Evolutionary conservation across 2,329 filamentous ascomycete genomes (phyloP), one percentile per base, ranked within the genome.

Genomic region (Talaromyces sp.): DNA sequence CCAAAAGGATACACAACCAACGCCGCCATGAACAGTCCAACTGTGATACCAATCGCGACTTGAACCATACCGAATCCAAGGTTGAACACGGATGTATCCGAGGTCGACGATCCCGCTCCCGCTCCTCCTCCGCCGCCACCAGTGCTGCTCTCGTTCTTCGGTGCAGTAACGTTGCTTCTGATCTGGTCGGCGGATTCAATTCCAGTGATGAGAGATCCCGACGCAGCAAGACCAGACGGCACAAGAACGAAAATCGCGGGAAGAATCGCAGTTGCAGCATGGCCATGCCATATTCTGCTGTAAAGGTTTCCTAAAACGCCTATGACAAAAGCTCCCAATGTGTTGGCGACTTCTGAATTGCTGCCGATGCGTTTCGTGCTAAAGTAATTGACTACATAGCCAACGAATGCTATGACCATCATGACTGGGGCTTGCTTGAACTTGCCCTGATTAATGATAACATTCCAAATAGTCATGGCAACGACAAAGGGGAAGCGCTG

Each of bases 211-310:
- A 88, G 73, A 24, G 80, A 83, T 1, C 86, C 86, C 60, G 79
- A 80, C 0, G 86, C 84, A 4, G 85, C 83, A 16, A 88, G 74
- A 2, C 86, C 85, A 1, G 81, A 84, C 0, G 86, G 86, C 1
- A 88, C 85, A 67, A 87, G 85, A 2, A 87, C 84, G 69, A 95
- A 96, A 69, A 97, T 95, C 11, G 90, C 92, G 0, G 93, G 92
- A 10, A 96, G 81, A 83, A 96, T 91, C 3, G 90, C 89, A 0
- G 91, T 91, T 0, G 92, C 92, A 0, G 93, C 92, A 3, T 96
- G 85, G 1, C 90, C 90, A 73, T 93, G 92, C 22, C 89, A 76
- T 39, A 82, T 72, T 3, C 91, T 85, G 10, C 89, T 89, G 78
- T 94, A 93, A 1, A 92, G 73, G 69, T 95, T 95, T 9, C 90